Conservation (phyloP, 768 basidiomycete species). For the Myochromella boudieri region DNA sequence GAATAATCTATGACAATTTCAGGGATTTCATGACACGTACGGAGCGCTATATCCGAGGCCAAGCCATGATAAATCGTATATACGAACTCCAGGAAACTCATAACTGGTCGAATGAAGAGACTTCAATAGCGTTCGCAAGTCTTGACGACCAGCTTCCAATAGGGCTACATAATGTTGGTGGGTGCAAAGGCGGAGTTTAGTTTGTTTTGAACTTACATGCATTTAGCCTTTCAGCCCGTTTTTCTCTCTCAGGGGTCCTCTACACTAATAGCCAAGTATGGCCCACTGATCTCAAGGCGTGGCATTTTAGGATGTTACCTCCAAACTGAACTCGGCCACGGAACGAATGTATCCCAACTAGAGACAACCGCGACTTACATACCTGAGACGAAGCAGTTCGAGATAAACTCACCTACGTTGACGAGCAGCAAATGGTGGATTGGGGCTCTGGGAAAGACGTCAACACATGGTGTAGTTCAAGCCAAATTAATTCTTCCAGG, state of each 20-base stretch:
- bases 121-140: slow-evolving; percentile 41
- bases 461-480: slow-evolving; percentile 76
- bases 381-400: slow-evolving; percentile 66
- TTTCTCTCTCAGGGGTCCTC: slow-evolving; percentile 61
- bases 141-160: slow-evolving; percentile 58
- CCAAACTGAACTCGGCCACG: slow-evolving; percentile 80
- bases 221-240: slow-evolving; percentile 65
- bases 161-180: slow-evolving; percentile 34
- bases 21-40: slow-evolving; percentile 61
- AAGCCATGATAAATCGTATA: slow-evolving; percentile 54
- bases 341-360: slow-evolving; percentile 64
- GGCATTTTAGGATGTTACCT: slow-evolving; percentile 73
- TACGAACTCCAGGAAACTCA: slow-evolving; percentile 57
- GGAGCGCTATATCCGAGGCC: slow-evolving; percentile 55
- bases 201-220: neutral
- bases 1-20: no score
- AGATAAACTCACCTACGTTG: slow-evolving; percentile 72
- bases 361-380: slow-evolving; percentile 80
- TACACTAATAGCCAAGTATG: slow-evolving; percentile 52
- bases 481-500: slow-evolving; percentile 68
- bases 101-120: slow-evolving; percentile 52
- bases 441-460: slow-evolving; percentile 67
- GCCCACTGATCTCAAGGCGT: slow-evolving; percentile 44
- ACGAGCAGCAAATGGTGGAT: slow-evolving; percentile 87
- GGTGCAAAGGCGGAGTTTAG: slow-evolving; percentile 13